Conservation (phyloP, 2,329 filamentous ascomycete species). For the Aureobasidium zeae region DNA sequence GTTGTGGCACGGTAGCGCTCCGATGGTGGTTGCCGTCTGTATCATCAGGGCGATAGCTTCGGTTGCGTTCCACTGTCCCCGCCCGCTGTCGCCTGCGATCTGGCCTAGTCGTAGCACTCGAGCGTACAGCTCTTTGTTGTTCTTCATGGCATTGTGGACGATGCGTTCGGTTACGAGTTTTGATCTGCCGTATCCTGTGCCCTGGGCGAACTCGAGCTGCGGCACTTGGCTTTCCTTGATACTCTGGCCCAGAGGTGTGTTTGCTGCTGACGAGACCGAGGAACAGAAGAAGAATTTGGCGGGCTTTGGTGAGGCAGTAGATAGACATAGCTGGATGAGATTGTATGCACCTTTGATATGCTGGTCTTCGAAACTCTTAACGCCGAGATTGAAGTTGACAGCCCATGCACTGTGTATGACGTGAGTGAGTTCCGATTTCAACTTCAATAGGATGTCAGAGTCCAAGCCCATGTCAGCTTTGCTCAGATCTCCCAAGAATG, state of each 20-base stretch:
- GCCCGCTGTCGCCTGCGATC: slow-evolving; percentile 39
- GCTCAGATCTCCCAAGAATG: slow-evolving; percentile 35
- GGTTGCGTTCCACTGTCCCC: slow-evolving; percentile 42
- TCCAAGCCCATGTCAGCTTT: slow-evolving; percentile 35
- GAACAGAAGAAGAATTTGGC: slow-evolving; percentile 43
- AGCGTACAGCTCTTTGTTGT: slow-evolving; percentile 20
- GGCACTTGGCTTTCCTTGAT: slow-evolving; percentile 17
- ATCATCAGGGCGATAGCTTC: slow-evolving; percentile 45
- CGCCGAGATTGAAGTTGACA: slow-evolving; percentile 48
- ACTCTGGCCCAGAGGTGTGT: slow-evolving; percentile 9
- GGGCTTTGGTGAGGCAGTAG: slow-evolving; percentile 22
- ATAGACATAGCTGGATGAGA: slow-evolving; percentile 34
- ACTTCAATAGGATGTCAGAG: slow-evolving; percentile 21
- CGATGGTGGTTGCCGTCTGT: slow-evolving; percentile 37
- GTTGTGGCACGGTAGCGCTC: slow-evolving; percentile 38
- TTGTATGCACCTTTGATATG: slow-evolving; percentile 38
- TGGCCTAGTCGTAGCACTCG: slow-evolving; percentile 33
- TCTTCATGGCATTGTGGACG: slow-evolving; percentile 17
- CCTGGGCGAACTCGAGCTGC: slow-evolving; percentile 19
- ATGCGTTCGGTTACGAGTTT: slow-evolving; percentile 22
- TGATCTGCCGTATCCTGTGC: slow-evolving; percentile 21
- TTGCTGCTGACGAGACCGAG: slow-evolving; percentile 36
- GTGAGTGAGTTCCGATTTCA: slow-evolving; percentile 30
- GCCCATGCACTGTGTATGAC: slow-evolving; percentile 46
- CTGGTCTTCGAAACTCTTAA: slow-evolving; percentile 42